Conservation (phyloP, 441 rosid genomes). For the Manihot esculenta region DNA sequence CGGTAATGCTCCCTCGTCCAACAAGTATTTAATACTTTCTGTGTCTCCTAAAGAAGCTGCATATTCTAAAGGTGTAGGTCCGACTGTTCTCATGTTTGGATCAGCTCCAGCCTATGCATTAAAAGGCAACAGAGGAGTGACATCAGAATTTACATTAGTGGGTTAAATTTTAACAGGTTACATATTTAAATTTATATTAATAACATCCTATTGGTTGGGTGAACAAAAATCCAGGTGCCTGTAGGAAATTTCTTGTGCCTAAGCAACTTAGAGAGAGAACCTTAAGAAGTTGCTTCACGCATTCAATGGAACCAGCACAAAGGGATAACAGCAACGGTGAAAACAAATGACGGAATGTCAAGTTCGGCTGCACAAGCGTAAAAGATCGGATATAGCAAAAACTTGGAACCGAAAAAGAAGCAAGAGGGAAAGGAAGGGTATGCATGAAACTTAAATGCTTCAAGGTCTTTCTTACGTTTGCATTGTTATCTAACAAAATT, state of each 20-base stretch:
- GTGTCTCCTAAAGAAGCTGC: not conserved
- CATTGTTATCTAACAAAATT: constrained; percentile 21
- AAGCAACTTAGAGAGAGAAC: not conserved
- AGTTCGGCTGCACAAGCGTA: constrained; percentile 16
- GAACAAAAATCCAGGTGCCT: too few relatives aligned
- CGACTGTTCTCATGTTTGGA: constrained; percentile 1
- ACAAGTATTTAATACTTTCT: constrained; percentile 5
- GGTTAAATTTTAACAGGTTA: not conserved
- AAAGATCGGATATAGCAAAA: not conserved
- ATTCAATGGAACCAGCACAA: constrained; percentile 6
- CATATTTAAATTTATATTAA: too few relatives aligned
- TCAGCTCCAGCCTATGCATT: constrained; percentile 16
- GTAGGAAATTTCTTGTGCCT: too few relatives aligned
- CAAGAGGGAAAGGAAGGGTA: not conserved
- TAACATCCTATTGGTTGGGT: too few relatives aligned
- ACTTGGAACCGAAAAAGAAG: not conserved
- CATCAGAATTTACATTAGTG: not conserved
- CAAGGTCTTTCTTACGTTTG: constrained; percentile 19
- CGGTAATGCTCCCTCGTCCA: constrained; percentile 5
- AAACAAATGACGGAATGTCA: not conserved
- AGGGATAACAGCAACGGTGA: constrained; percentile 15
- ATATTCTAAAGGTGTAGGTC: not conserved
- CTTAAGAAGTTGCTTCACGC: constrained; percentile 21
- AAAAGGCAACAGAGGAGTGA: not conserved
- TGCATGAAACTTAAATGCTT: not conserved